Evolutionary conservation across 768 basidiomycete species (phyloP).

Genomic region (Pleurotus platypus): DNA sequence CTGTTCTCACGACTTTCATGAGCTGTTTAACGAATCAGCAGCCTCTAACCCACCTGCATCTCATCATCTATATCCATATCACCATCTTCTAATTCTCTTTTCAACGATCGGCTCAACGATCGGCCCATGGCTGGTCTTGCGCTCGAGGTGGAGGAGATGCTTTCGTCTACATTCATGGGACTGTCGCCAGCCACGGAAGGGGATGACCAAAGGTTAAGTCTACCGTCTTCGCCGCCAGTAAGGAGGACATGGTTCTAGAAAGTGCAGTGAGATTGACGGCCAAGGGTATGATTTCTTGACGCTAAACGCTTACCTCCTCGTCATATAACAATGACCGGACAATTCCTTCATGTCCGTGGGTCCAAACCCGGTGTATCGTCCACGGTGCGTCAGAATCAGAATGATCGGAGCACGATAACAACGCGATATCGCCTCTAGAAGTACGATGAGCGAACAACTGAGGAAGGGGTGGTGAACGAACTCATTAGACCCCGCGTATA

Average conservation of each 20-base stretch:
- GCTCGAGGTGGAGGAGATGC: background rate
- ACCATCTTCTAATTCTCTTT: background rate
- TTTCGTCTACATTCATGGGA: conserved; percentile 24
- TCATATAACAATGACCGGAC: conserved; percentile 58
- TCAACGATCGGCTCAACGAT: background rate
- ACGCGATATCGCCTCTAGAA: conserved; percentile 53
- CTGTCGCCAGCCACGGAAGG: conserved; percentile 7
- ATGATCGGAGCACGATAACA: conserved; percentile 43
- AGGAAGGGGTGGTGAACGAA: conserved; percentile 15
- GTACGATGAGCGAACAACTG: background rate
- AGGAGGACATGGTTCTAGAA: conserved; percentile 35
- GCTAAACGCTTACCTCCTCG: conserved; percentile 34
- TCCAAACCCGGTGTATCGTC: conserved; percentile 46
- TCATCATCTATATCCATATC: conserved; percentile 1
- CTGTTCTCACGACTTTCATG: too few species aligned
- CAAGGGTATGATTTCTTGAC: background rate
- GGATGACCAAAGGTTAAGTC: conserved; percentile 38
- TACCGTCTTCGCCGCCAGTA: conserved; percentile 50
- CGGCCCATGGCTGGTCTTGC: background rate
- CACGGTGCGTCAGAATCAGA: conserved; percentile 38
- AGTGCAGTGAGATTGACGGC: background rate
- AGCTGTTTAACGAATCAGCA: too few species aligned
- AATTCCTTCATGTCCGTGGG: conserved; percentile 51
- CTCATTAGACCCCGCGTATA: conserved; percentile 79
- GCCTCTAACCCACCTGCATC: background rate